Evolutionary conservation across 345 rosid species (phyloP).

Genomic region (Turnera subulata): DNA sequence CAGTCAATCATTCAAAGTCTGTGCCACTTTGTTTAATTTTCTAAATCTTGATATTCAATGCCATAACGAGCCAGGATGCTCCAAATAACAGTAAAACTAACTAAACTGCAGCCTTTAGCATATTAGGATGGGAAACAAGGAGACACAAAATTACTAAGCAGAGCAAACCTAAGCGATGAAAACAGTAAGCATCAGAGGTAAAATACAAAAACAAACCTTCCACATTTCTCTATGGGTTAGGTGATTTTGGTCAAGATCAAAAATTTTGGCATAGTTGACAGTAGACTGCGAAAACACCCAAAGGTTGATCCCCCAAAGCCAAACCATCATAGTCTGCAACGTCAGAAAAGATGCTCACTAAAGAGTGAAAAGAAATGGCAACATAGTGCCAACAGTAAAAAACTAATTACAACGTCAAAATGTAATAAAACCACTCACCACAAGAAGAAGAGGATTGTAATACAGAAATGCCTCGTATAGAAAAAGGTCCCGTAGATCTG

Average conservation of each 20-base stretch:
- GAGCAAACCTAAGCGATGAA: neutral
- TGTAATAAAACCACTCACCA: slow-evolving; percentile 48
- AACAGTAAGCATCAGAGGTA: neutral
- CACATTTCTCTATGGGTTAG: slow-evolving; percentile 87
- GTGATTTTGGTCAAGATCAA: slow-evolving; percentile 80
- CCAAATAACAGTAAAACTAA: too few species aligned
- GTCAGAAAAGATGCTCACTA: slow-evolving; percentile 14
- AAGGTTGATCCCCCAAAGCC: slow-evolving; percentile 96
- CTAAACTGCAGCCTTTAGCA: too few species aligned
- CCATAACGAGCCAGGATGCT: too few species aligned
- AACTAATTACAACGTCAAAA: too few species aligned
- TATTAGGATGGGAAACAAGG: neutral
- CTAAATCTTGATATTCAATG: too few species aligned
- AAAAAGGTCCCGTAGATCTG: slow-evolving; percentile 74
- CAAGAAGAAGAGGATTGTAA: slow-evolving; percentile 95
- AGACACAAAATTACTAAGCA: neutral
- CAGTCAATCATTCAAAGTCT: slow-evolving; percentile 4
- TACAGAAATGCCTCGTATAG: slow-evolving; percentile 92
- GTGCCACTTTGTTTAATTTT: slow-evolving; percentile 1
- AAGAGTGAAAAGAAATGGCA: neutral
- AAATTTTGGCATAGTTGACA: slow-evolving; percentile 70
- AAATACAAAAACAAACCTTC: slow-evolving; percentile 54
- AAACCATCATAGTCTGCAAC: slow-evolving; percentile 82
- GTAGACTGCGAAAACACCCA: slow-evolving; percentile 84
- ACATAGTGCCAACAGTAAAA: too few species aligned